These are phyloP conservation scores for Agarophyton chilense DNA, from an alignment of 23 red algal species.

Conservation along the genomic window DNA sequence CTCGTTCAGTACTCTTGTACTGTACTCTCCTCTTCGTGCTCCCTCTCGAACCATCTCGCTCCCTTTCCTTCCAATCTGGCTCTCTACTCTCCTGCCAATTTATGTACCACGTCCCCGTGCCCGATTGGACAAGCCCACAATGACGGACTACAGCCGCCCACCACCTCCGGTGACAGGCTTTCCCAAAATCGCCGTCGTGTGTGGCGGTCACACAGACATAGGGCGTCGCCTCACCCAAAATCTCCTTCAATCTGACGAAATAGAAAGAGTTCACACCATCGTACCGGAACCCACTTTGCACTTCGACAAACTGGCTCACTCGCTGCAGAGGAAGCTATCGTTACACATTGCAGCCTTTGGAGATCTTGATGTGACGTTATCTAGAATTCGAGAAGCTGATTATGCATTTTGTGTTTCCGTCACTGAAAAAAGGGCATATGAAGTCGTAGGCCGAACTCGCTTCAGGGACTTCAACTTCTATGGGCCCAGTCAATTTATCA, in stretches of 20 bases:
- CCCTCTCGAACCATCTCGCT: background rate
- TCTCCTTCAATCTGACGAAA: conserved; percentile 40
- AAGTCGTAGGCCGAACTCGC: background rate
- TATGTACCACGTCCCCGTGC: background rate
- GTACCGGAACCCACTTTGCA: background rate
- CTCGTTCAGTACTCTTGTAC: too few species aligned
- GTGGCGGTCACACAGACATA: conserved; percentile 30
- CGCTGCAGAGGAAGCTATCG: conserved; percentile 1
- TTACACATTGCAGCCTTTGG: conserved; percentile 3
- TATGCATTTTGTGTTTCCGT: conserved; percentile 44
- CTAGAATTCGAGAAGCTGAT: conserved; percentile 35
- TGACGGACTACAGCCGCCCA: background rate
- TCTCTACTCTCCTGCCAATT: too few species aligned
- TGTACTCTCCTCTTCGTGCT: too few species aligned
- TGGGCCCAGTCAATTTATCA: conserved; percentile 33
- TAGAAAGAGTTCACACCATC: conserved; percentile 40
- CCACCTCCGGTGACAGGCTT: conserved; percentile 10
- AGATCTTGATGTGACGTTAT: conserved; percentile 1
- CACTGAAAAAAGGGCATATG: conserved; percentile 34
- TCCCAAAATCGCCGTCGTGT: conserved; percentile 58
- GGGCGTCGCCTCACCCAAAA: conserved; percentile 25
- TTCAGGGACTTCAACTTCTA: conserved; percentile 29
- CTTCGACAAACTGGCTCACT: conserved; percentile 11
- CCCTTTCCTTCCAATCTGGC: too few species aligned
- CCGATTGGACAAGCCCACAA: background rate